These are phyloP conservation scores for Suillus alpinus DNA, from an alignment of 768 basidiomycete genomes.

Conservation along the genomic window DNA sequence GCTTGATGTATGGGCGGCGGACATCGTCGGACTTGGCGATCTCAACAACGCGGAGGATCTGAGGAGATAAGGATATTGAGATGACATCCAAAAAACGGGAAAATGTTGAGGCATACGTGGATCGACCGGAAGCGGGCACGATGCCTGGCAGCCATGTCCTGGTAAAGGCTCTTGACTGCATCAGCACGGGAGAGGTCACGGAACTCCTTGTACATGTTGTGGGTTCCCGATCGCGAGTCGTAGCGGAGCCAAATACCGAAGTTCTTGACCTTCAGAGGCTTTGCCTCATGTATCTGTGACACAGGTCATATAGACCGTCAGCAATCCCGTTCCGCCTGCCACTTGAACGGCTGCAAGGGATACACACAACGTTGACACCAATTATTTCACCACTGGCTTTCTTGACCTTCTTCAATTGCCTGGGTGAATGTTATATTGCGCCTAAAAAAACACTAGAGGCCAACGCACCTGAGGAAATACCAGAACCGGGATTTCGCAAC, in stretches of 20 bases:
- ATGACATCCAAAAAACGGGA: neutral
- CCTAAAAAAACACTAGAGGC: neutral
- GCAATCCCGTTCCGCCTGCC: slow-evolving; percentile 78
- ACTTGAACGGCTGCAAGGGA: slow-evolving; percentile 75
- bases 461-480: slow-evolving; percentile 89
- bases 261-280: slow-evolving; percentile 98
- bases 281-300: slow-evolving; percentile 93
- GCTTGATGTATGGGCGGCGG: slow-evolving; percentile 97
- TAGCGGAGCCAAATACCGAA: slow-evolving; percentile 99
- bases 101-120: slow-evolving; percentile 58
- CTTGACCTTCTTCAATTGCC: slow-evolving; percentile 98
- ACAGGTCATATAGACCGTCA: slow-evolving; percentile 39
- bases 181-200: slow-evolving; percentile 92
- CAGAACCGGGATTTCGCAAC: slow-evolving; percentile 99
- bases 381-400: slow-evolving; percentile 99
- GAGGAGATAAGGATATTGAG: slow-evolving; percentile 1
- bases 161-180: slow-evolving; percentile 95
- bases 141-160: slow-evolving; percentile 99
- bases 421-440: slow-evolving; percentile 21
- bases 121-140: slow-evolving; percentile 99
- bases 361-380: slow-evolving; percentile 94
- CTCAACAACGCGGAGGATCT: slow-evolving; percentile 98
- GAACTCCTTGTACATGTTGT: slow-evolving; percentile 99
- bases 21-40: slow-evolving; percentile 88
- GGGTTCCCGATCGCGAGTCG: slow-evolving; percentile 98